A percentile compares a stretch with the other conserved stretches of the same genome.
phyloP scores from a whole-genome alignment of 139 green algal species.

The Chlamydomonas schloesseri region DNA sequence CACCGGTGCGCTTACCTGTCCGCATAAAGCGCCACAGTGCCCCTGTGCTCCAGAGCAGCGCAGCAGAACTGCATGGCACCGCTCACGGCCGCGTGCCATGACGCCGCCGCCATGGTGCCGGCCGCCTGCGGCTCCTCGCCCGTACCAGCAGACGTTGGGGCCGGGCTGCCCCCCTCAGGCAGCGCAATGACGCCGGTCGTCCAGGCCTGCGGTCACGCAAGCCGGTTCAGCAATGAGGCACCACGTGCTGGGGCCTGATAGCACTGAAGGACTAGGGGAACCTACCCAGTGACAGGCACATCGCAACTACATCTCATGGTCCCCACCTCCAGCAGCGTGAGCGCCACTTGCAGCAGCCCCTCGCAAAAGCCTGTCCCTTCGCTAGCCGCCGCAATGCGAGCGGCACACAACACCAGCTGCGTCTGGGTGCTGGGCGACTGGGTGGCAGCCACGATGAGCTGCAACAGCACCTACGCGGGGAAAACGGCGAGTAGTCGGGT shows the following conservation, averaged over 20 bases:
- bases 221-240: too few species aligned
- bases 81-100: slow-evolving; percentile 1
- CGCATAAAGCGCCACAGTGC: neutral
- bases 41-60: neutral
- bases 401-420: too few species aligned
- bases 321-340: slow-evolving; percentile 18
- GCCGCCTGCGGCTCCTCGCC: neutral
- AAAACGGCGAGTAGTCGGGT: too few species aligned
- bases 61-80: neutral
- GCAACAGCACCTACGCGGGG: slow-evolving; percentile 16
- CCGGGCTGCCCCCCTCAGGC: neutral
- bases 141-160: neutral
- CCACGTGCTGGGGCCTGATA: too few species aligned
- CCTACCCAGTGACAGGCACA: too few species aligned
- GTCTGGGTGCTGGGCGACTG: neutral
- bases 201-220: too few species aligned
- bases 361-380: neutral
- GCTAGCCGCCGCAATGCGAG: too few species aligned
- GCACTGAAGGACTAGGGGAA: neutral
- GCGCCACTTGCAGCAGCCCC: slow-evolving; percentile 20
- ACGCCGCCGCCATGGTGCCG: neutral
- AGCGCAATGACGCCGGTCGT: too few species aligned
- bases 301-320: too few species aligned
- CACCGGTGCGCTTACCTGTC: neutral
- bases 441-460: slow-evolving; percentile 16